Percentiles rank a stretch among this genome's conserved stretches.
These are phyloP conservation scores for Lathyrus sativus DNA, from an alignment of 306 rosid species.

Conservation along the genomic window DNA sequence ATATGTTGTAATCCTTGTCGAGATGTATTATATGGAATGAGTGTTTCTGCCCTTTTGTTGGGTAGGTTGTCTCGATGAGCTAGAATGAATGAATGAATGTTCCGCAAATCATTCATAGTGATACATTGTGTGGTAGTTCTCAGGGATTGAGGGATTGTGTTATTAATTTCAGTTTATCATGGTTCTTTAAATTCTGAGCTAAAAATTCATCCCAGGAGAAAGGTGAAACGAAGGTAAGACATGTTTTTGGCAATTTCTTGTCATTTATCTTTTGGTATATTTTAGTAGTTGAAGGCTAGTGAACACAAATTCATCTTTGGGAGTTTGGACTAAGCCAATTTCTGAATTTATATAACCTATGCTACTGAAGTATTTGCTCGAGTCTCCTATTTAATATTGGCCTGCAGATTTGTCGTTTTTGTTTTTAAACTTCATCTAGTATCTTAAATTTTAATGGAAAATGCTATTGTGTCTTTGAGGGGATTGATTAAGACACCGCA, in stretches of 20 bases:
- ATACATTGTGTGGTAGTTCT: too few relatives aligned
- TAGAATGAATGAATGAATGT: background rate
- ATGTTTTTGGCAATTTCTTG: background rate
- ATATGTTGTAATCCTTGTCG: background rate
- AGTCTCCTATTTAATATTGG: too few relatives aligned
- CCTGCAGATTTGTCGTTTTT: too few relatives aligned
- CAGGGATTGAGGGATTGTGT: background rate
- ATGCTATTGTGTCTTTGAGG: too few relatives aligned
- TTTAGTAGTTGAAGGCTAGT: background rate
- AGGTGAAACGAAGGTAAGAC: background rate
- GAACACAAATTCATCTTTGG: too few relatives aligned
- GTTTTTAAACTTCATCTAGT: too few relatives aligned
- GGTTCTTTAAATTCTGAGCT: background rate
- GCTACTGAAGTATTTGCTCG: too few relatives aligned
- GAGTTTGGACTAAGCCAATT: too few relatives aligned
- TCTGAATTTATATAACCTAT: too few relatives aligned
- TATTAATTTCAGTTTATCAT: background rate
- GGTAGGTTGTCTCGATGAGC: slow-evolving; percentile 2
- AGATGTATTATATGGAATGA: slow-evolving; percentile 16
- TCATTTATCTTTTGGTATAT: background rate
- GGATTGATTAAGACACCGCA: too few relatives aligned
- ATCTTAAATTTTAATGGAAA: too few relatives aligned
- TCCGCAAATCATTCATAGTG: background rate
- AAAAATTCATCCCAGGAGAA: background rate
- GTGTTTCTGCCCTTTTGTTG: slow-evolving; percentile 4